These are phyloP conservation scores for Aspergillus baeticus DNA, from an alignment of 495 filamentous ascomycete species.

Conservation along the genomic window DNA sequence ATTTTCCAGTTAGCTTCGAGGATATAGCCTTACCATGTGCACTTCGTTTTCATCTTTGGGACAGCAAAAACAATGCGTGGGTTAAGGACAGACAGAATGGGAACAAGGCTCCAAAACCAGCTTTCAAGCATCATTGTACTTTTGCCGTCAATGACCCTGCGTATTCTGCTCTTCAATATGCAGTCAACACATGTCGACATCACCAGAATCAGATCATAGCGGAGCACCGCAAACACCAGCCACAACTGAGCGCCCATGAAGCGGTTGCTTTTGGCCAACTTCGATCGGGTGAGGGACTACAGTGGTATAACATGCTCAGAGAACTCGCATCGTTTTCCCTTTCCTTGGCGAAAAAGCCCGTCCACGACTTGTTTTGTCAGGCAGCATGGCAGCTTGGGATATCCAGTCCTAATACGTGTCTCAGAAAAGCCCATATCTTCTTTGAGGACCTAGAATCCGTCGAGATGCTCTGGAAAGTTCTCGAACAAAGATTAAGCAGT, in stretches of 20 bases:
- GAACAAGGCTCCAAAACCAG: not conserved
- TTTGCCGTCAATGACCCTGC: conserved; percentile 5
- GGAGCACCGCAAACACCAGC: conserved; percentile 39
- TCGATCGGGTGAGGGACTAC: conserved; percentile 43
- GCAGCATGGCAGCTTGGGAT: conserved; percentile 46
- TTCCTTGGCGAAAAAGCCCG: conserved; percentile 40
- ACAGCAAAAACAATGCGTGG: conserved; percentile 15
- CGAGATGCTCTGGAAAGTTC: conserved; percentile 15
- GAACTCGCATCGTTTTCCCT: conserved; percentile 32
- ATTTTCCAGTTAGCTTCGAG: conserved; percentile 24
- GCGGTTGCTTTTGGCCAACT: conserved; percentile 46
- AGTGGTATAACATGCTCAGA: conserved; percentile 48
- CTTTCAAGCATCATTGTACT: conserved; percentile 16
- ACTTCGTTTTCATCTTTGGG: conserved; percentile 17
- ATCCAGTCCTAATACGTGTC: not conserved
- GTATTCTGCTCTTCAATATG: conserved; percentile 17
- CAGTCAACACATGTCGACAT: conserved; percentile 11
- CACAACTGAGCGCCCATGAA: conserved; percentile 44
- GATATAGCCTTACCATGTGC: conserved; percentile 15
- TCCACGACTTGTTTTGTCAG: conserved; percentile 42
- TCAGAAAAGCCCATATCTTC: conserved; percentile 21
- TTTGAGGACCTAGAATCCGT: conserved; percentile 19
- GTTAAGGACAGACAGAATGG: conserved; percentile 8
- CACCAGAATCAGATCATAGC: conserved; percentile 40
- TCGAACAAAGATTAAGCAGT: conserved; percentile 24